Base-by-base conservation (phyloP, 805 yeast species). In the Zygosaccharomyces kombuchaensis region DNA sequence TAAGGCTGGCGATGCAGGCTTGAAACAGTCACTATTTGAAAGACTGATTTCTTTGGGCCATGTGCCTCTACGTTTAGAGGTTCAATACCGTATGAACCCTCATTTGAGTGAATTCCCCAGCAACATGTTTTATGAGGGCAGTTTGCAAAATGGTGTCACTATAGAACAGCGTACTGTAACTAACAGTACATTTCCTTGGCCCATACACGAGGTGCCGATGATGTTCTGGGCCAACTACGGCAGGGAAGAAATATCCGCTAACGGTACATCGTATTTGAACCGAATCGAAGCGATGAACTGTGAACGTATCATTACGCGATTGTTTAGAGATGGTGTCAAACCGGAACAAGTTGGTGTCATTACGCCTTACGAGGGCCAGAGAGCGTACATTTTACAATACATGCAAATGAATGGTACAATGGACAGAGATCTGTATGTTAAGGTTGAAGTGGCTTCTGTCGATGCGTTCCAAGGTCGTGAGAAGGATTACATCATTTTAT, bases 391-490 rank as follows among this genome's bases (percentile, higher is more conserved):
- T 42, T 76, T 80, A 8, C 89, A 83, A 58, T 85, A 85, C 63
- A 80, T 90, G 87, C 77, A 78, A 56, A 65, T 80, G 71, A 82
- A 81, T 55, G 85, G 90, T 25, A 67, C 87, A 0, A 60, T 83
- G 60, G 84, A 81, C 44, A 78, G 78, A 52, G 82, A 81, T 1
- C 65, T 77, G 27, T 87, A 87, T 61, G 64, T 73, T 40, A 81
- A 78, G 43, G 84, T 90, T 38, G 97, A 90, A 67, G 89, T 90
- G 23, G 88, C 93, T 6, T 85, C 95, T n/a, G 91, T 93, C 46
- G 99, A 93, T 74, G 99, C 98, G 0, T 93, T 90, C 65, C 99
- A 89, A 70, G 97, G 96, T 55, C 97, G 93, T 66, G 99, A 93
- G 62, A 93, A 91, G 65, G 97, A 93, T 54, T 80, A 95, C 43